A percentile compares a stretch with the other conserved stretches of the same genome.
These are phyloP conservation scores for Lactarius psammicola DNA, from an alignment of 768 basidiomycete genomes.

Conservation along the genomic window DNA sequence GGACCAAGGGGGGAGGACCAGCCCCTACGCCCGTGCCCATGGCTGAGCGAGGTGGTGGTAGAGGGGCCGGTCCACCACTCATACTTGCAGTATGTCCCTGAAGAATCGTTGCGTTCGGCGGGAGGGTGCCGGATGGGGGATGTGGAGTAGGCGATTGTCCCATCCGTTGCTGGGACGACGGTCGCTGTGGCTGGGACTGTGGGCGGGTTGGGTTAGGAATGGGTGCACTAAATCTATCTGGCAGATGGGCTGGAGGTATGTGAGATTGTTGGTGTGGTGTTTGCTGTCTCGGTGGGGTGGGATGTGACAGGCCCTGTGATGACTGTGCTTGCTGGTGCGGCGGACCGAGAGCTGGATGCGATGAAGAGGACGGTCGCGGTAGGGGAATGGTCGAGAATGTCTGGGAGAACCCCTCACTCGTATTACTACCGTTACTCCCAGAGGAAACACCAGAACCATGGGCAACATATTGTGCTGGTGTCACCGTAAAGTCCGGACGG, in stretches of 20 bases:
- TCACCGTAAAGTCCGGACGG: constrained; percentile 48
- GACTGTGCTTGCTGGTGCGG: constrained; percentile 17
- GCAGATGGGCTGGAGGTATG: constrained; percentile 23
- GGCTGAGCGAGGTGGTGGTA: constrained; percentile 19
- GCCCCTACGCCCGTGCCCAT: background rate
- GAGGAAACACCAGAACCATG: constrained; percentile 37
- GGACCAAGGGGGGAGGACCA: constrained; percentile 18
- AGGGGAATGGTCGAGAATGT: constrained; percentile 39
- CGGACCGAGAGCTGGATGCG: constrained; percentile 33
- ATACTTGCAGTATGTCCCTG: constrained; percentile 30
- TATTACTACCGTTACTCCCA: constrained; percentile 16
- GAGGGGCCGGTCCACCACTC: constrained; percentile 10
- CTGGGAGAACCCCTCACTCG: constrained; percentile 35
- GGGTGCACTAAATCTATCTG: constrained; percentile 14
- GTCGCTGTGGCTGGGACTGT: constrained; percentile 29
- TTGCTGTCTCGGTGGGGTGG: constrained; percentile 24
- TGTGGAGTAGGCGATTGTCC: constrained; percentile 51
- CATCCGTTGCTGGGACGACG: constrained; percentile 45
- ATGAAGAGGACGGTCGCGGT: constrained; percentile 37
- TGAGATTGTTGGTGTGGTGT: constrained; percentile 27
- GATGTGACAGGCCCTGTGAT: constrained; percentile 17
- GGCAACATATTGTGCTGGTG: constrained; percentile 61
- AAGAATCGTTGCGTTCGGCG: constrained; percentile 29
- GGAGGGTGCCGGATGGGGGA: constrained; percentile 39
- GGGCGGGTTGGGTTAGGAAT: constrained; percentile 34